Conservation (phyloP, 139 green algal species). For the Spirogloea muscicola region DNA sequence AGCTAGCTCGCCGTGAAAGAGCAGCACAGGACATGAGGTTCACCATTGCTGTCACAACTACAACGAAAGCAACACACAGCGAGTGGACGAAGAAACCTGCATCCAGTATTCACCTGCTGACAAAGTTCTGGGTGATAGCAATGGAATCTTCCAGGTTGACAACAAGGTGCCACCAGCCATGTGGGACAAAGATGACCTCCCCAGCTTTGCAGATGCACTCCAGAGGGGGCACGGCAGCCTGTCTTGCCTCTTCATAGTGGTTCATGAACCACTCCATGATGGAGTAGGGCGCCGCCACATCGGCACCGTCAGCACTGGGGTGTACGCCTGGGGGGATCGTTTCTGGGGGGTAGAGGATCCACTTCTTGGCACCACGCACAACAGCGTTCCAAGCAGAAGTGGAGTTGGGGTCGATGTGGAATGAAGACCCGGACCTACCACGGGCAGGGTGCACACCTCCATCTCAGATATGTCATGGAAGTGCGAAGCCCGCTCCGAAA, state of each 20-base stretch:
- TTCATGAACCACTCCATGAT: conserved; percentile 85
- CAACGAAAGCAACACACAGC: not conserved
- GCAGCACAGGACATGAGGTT: not conserved
- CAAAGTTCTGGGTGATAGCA: conserved; percentile 54
- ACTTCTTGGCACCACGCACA: conserved; percentile 82
- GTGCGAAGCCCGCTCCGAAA: no score
- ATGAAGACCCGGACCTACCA: conserved; percentile 47
- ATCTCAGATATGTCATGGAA: no score
- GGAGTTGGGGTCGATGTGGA: conserved; percentile 78
- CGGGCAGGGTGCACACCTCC: conserved; percentile 26
- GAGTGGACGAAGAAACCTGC: not conserved
- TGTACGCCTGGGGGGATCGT: conserved; percentile 83
- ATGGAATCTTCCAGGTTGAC: conserved; percentile 54
- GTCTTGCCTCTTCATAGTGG: conserved; percentile 48
- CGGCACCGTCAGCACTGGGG: conserved; percentile 73
- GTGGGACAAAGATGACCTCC: conserved; percentile 58
- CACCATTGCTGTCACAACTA: not conserved
- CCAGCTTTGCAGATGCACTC: conserved; percentile 48
- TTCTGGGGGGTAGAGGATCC: conserved; percentile 81
- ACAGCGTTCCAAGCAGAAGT: conserved; percentile 95
- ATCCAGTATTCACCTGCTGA: conserved; percentile 37
- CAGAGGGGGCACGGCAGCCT: conserved; percentile 5
- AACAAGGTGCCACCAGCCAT: conserved; percentile 59
- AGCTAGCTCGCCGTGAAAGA: not conserved
- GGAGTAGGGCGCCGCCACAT: conserved; percentile 82